Evolutionary conservation across 1,284 basidiomycete genomes (phyloP).

Genomic region (Hemileia vastatrix): DNA sequence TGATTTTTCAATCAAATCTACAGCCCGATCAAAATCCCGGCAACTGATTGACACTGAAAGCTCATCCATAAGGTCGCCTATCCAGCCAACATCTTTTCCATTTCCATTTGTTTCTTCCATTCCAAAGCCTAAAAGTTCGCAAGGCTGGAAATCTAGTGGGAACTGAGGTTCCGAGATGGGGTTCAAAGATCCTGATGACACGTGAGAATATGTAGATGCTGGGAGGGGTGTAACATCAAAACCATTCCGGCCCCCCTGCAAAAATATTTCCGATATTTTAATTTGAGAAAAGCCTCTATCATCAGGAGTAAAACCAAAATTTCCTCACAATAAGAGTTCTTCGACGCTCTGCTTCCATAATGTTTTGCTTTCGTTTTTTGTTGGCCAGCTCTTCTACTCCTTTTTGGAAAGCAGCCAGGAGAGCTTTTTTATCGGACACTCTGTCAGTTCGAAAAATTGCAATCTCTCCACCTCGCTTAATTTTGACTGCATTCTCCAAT

Average conservation of each 20-base stretch:
- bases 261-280: neutral
- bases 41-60: constrained; percentile 82
- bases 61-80: constrained; percentile 81
- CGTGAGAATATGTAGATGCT: neutral
- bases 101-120: constrained; percentile 41
- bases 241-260: neutral
- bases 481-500: constrained; percentile 91
- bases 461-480: constrained; percentile 82
- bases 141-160: neutral
- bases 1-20: constrained; percentile 63
- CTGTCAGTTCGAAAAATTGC: constrained; percentile 82
- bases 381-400: constrained; percentile 82
- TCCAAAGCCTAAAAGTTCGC: constrained; percentile 13
- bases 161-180: neutral
- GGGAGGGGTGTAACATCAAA: neutral
- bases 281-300: neutral
- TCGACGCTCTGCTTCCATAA: constrained; percentile 76
- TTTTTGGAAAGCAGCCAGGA: constrained; percentile 75
- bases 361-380: constrained; percentile 78
- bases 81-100: constrained; percentile 52
- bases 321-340: constrained; percentile 59
- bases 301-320: neutral
- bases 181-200: neutral
- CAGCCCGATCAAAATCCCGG: constrained; percentile 77
- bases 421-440: constrained; percentile 69